phyloP scores from a whole-genome alignment of 2,329 filamentous ascomycete species.

The Orbilia brochopaga region DNA sequence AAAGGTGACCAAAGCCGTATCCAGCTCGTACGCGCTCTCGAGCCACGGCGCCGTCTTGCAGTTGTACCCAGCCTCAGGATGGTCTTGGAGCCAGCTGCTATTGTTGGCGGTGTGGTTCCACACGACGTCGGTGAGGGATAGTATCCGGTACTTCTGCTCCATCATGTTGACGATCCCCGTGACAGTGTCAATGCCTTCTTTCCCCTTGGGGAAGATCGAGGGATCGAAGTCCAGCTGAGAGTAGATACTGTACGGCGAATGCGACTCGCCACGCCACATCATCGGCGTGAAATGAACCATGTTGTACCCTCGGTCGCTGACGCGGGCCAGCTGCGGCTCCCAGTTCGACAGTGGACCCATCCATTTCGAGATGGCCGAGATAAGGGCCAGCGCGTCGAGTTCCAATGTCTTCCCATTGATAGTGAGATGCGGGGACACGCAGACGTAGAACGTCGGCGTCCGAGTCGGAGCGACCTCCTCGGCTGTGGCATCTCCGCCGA shows the following conservation, averaged over 20 bases:
- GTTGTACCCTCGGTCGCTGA: constrained; percentile 92
- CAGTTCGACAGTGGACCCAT: constrained; percentile 91
- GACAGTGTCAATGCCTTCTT: constrained; percentile 71
- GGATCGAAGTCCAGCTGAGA: constrained; percentile 90
- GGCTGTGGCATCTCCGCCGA: constrained; percentile 61
- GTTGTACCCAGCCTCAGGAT: constrained; percentile 96
- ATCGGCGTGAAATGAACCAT: constrained; percentile 98
- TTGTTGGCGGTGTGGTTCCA: constrained; percentile 98
- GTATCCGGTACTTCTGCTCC: constrained; percentile 80
- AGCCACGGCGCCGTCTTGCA: constrained; percentile 83
- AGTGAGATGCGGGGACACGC: constrained; percentile 81
- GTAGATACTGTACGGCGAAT: constrained; percentile 96
- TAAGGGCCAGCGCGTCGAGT: constrained; percentile 84
- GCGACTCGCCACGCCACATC: constrained; percentile 84
- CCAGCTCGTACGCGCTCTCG: constrained; percentile 68
- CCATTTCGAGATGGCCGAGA: constrained; percentile 96
- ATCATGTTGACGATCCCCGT: constrained; percentile 77
- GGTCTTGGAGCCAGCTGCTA: constrained; percentile 88
- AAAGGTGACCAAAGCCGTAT: constrained; percentile 71
- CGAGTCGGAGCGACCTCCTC: constrained; percentile 63
- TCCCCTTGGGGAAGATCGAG: constrained; percentile 76
- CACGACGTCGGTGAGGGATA: constrained; percentile 93
- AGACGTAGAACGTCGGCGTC: constrained; percentile 86
- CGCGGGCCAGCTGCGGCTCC: constrained; percentile 85
- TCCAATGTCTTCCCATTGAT: constrained; percentile 77